These are phyloP conservation scores for Kluyveromyces sp. DNA, from an alignment of 1,139 yeast genomes.

Conservation along the genomic window DNA sequence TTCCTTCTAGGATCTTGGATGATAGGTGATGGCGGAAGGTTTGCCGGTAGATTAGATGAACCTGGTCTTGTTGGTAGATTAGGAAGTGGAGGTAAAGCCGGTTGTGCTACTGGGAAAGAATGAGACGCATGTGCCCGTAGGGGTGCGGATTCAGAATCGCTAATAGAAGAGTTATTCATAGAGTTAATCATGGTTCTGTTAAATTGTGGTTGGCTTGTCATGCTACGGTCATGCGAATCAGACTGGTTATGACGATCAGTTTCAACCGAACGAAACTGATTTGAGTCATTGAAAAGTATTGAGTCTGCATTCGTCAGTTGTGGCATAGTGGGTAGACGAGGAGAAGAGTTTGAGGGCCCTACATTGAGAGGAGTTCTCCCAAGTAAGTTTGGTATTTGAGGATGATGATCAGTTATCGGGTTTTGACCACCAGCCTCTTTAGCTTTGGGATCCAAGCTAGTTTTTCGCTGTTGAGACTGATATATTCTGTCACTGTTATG, in stretches of 20 bases:
- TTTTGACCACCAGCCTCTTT: background rate
- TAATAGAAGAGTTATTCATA: too few relatives aligned
- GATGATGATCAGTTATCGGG: background rate
- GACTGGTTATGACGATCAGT: too few relatives aligned
- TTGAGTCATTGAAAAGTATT: background rate
- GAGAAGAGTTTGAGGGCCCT: background rate
- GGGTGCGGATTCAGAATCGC: background rate
- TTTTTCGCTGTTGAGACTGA: background rate
- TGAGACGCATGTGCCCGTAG: background rate
- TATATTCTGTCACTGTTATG: background rate
- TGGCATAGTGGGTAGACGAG: constrained; percentile 1
- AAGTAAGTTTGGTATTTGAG: constrained; percentile 13
- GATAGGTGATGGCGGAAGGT: background rate
- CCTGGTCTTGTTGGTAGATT: background rate
- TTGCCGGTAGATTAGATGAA: background rate
- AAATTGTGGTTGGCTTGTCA: too few relatives aligned
- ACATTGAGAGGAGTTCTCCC: constrained; percentile 17
- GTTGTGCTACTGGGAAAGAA: background rate
- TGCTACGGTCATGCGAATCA: too few relatives aligned
- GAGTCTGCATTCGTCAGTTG: constrained; percentile 4
- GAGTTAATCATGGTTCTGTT: too few relatives aligned
- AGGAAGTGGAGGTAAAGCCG: constrained; percentile 7
- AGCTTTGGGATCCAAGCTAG: background rate
- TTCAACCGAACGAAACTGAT: too few relatives aligned
- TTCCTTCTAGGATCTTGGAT: constrained; percentile 6